Evolutionary conservation across 2,329 filamentous ascomycete genomes (phyloP), one percentile per base, ranked within the genome.

Genomic region (Monosporascus sp.): DNA sequence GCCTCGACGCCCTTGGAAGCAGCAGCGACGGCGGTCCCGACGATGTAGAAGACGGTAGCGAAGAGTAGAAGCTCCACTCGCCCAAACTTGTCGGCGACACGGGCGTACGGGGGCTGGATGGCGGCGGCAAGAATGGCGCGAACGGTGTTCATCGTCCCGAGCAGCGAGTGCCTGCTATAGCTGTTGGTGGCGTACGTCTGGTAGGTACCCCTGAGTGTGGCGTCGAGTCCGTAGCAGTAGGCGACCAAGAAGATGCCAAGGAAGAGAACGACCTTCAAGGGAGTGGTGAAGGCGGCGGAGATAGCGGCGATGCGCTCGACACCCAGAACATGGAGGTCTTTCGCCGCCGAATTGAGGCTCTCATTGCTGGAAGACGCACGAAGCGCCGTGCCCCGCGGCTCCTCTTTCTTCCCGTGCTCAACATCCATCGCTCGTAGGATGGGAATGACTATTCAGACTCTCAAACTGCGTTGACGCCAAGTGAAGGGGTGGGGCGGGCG

Each of bases 31-130:
- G 85, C 73, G 2, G 83, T 80, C 14, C 77, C 76, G 48, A 70
- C 24, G 1, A 79, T 73, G 53, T 84, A 85, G 53, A 85, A 81
- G 11, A 82, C 46, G 1, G 82, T 75, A 0, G 80, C 78, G 1
- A 82, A 65, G 3, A 76, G 63, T 14, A 86, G 73, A 37, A 85
- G 69, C 62, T 86, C 82, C 20, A 81, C 73, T 53, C 83, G 75
- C 20, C 83, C 84, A 58, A 86, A 83, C 9, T 84, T 78, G 59
- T 83, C 83, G 18, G 83, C 80, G 52, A 86, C 74, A 59, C 84
- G 85, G 9, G 81, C 83, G 0, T 79, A 79, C 0, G 82, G 79
- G 31, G 74, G 83, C 69, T 82, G 69, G 3, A 78, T 76, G 2
- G 81, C 82, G 37, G 81, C 82, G 6, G 80, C 82, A 55, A 85